Evolutionary conservation across 345 rosid genomes (phyloP).

Genomic region (Rhodomyrtus tomentosa): DNA sequence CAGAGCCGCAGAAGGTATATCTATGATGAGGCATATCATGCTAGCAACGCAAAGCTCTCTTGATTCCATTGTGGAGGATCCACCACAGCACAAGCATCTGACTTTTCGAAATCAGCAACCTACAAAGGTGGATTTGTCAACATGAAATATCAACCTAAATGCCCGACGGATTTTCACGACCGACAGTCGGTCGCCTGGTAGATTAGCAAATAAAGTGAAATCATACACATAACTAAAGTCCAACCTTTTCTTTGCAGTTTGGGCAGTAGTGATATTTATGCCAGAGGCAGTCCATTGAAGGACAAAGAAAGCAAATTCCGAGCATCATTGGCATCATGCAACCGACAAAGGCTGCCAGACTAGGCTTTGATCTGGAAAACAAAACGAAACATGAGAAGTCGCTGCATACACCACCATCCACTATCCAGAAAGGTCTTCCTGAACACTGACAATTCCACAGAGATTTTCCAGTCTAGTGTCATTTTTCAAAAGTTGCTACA

Average conservation of each 20-base stretch:
- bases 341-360: constrained; percentile 82
- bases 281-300: constrained; percentile 98
- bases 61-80: constrained; percentile 79
- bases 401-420: neutral
- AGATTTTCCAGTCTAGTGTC: neutral
- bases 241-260: constrained; percentile 56
- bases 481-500: neutral
- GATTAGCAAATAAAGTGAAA: neutral
- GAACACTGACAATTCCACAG: neutral
- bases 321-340: constrained; percentile 96
- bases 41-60: constrained; percentile 75
- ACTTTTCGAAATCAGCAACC: constrained; percentile 85
- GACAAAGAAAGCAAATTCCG: constrained; percentile 85
- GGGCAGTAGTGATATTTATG: constrained; percentile 94
- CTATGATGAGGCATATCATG: neutral
- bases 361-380: constrained; percentile 67
- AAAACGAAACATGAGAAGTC: neutral
- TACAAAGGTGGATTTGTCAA: constrained; percentile 12
- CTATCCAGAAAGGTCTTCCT: neutral
- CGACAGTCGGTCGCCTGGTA: neutral
- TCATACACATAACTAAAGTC: neutral
- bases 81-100: constrained; percentile 73
- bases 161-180: neutral
- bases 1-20: neutral
- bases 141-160: neutral